Evolutionary conservation across 2,329 filamentous ascomycete species (phyloP), one percentile per base, ranked within the genome.

Genomic region (Aspergillus fischeri): DNA sequence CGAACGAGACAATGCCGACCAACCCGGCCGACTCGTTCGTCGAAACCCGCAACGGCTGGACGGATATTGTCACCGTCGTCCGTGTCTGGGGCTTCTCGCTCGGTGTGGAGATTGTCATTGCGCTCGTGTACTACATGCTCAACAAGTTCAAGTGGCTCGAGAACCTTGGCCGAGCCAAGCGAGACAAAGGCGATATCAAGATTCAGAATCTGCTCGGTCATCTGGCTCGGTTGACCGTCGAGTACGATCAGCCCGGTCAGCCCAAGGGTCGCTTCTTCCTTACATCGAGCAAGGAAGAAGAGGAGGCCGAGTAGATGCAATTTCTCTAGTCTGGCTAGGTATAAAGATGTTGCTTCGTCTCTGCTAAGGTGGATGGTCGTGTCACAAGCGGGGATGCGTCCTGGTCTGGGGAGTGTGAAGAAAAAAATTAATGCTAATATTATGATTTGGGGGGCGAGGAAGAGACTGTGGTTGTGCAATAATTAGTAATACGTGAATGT

Each of bases 21-120:
- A 60, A 61, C 1, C 73, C 73, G 0, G 38, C 27, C 6, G 62
- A 62, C 49, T 35, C 57, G 9, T 74, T 66, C 29, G 64, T 67
- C 3, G 73, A 75, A 52, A 73, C 78, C 35, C 65, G 60, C 9
- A 81, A 83, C 60, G 83, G 84, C 59, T 83, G 81, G 75, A 82
- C 80, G 47, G 83, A 86, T 69, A 81, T 87, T 54, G 75, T 81
- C 54, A 81, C 79, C 11, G 77, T 80, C 7, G 78, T 81, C 17
- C 76, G 80, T 7, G 75, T 81, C 60, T 81, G 79, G 79, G 69
- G 75, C 42, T 81, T 77, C 66, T 80, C 79, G 1, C 74, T 81
- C 38, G 78, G 77, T 48, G 78, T 80, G 51, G 78, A 77, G 47
- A 79, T 81, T 52, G 77, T 81, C 52, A 80, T 81, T 59, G 79